phyloP scores from a whole-genome alignment of 169 alveolate genomes.

The Babesia gibsoni region DNA sequence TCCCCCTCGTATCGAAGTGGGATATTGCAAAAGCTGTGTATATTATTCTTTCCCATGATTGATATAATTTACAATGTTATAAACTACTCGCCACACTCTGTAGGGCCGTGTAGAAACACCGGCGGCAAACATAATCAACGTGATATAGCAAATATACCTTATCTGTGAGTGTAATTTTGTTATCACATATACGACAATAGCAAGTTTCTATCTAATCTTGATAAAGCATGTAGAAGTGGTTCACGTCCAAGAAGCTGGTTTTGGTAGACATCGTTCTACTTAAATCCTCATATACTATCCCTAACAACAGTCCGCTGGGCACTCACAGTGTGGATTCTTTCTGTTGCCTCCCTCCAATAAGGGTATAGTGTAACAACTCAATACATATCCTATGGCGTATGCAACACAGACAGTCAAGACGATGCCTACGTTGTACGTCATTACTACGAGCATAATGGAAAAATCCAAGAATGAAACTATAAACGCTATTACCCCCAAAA shows the following conservation, averaged over 20 bases:
- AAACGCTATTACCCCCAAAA: constrained; percentile 57
- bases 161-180: too few species aligned
- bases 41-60: background rate
- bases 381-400: constrained; percentile 67
- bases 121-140: too few species aligned
- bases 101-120: too few species aligned
- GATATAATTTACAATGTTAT: background rate
- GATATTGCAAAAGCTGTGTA: constrained; percentile 13
- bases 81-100: too few species aligned
- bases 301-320: constrained; percentile 51
- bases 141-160: too few species aligned
- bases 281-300: background rate
- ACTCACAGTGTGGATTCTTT: background rate
- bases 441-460: constrained; percentile 68
- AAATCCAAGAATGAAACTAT: constrained; percentile 64
- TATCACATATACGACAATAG: too few species aligned
- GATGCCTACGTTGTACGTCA: constrained; percentile 75
- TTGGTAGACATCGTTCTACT: too few species aligned
- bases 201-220: too few species aligned
- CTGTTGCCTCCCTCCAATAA: background rate
- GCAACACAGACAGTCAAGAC: constrained; percentile 65
- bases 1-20: background rate
- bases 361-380: constrained; percentile 34
- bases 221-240: too few species aligned
- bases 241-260: background rate